Evolutionary conservation across 306 rosid genomes (phyloP), one percentile per base, ranked within the genome.

Genomic region (Rosa multiflora): DNA sequence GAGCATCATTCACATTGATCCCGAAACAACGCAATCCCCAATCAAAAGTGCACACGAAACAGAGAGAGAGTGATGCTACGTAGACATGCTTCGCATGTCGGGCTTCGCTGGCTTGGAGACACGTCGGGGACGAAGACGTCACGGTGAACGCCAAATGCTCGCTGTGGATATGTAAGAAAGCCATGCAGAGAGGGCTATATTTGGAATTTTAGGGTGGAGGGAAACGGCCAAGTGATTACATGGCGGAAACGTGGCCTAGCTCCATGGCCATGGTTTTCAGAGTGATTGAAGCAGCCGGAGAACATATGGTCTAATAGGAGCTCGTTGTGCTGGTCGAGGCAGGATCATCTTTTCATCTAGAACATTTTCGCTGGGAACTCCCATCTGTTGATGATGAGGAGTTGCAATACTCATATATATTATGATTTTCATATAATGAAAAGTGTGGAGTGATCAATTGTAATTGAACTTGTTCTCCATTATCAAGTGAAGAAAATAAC

Each of bases 41-140:
- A 63, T 13, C 7, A 10, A 35, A 5, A 10, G 5, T 1, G 11
- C 35, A 2, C 43, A 13, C 18, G 67, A 63, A 32, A 13, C 21
- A 29, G 20, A 32, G 46, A 40, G 0, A 58, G 64, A 12, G 42
- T 29, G 40, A 12, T 35, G 86, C 86, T 88, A 87, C 88, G 74
- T 84, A 79, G 77, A 67, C 80, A 78, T 72, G 82, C 79, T 82
- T 79, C 74, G 87, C 93, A 88, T 88, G 92, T 88, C 79, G 63
- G 84, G 56, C 78, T 15, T 74, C 69, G 70, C 88, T 83, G 86
- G 44, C 63, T 42, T 37, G 76, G 47, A 49, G 86, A 90, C 95
- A 91, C 97, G 79, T 82, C 6, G 55, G 80, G 20, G 42, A 39
- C 0, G 55, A 18, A 63, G 56, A 29, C 56, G 67, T 72, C 82